Conservation (phyloP, 352 stramenopile species). For the Globisporangium heterothallicum region DNA sequence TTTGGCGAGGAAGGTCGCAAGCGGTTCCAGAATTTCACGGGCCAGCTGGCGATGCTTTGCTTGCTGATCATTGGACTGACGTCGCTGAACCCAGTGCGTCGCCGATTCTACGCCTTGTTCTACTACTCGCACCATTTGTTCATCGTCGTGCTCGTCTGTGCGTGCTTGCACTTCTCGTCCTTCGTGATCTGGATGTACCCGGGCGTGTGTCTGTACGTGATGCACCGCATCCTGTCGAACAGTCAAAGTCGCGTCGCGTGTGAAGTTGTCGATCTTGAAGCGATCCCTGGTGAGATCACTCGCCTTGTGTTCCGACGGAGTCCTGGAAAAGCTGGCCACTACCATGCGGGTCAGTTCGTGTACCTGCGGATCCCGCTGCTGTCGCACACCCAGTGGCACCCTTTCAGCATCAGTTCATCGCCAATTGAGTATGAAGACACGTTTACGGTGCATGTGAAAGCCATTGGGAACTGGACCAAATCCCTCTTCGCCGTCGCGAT, state of each 20-base stretch:
- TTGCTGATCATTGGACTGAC: conserved; percentile 72
- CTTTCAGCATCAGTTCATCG: conserved; percentile 84
- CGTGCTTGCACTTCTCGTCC: conserved; percentile 65
- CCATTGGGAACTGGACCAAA: conserved; percentile 73
- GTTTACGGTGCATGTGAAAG: conserved; percentile 81
- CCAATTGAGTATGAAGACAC: conserved; percentile 82
- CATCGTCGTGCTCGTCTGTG: conserved; percentile 67
- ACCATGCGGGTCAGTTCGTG: conserved; percentile 78
- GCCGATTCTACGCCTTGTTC: conserved; percentile 80
- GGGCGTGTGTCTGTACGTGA: conserved; percentile 68
- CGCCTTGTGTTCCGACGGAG: conserved; percentile 74
- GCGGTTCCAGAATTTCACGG: conserved; percentile 70
- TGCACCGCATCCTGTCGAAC: conserved; percentile 71
- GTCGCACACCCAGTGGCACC: conserved; percentile 74
- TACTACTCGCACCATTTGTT: conserved; percentile 88
- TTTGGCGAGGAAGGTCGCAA: conserved; percentile 54
- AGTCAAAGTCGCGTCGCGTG: conserved; percentile 66
- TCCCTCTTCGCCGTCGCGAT: conserved; percentile 69
- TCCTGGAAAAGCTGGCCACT: conserved; percentile 68
- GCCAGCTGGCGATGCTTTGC: conserved; percentile 61
- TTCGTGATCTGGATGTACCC: conserved; percentile 87
- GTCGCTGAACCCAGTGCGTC: conserved; percentile 66
- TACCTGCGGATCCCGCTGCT: conserved; percentile 72
- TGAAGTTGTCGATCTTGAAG: conserved; percentile 78
- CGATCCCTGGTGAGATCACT: conserved; percentile 77